Evolutionary conservation across 148 eudicot species (phyloP), one percentile per base, ranked within the genome.

Genomic region (Fagopyrum esculentum): DNA sequence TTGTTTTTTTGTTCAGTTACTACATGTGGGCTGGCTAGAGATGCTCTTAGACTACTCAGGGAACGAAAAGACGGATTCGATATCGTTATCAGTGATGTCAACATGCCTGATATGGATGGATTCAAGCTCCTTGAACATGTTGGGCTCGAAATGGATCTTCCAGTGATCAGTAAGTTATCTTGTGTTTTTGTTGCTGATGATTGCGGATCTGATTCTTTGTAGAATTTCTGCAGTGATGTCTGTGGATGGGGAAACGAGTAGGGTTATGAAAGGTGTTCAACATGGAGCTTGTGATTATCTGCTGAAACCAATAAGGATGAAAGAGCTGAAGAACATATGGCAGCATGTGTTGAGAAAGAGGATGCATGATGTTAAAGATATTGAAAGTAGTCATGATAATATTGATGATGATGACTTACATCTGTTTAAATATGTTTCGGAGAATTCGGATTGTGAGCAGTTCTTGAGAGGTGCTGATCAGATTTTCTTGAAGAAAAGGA

Each of bases 61-160:
- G 98, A 92, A 75, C 80, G 91, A 75, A 96, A 89, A 80, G 94
- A 88, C 68, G 97, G 97, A 30, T 92, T 85, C 72, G 98, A 96
- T 80, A 96, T 96, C 10, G 98, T 96, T 61, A 92, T 96, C 56
- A 96, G 99, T 77, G 99, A 96, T 82, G 99, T 96, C 70, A 96
- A 92, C 87, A 96, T 96, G 99, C 99, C 99, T 40, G 99, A 96
- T 69, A 96, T 96, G 99, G 98, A 96, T 83, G 99, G 99, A 54
- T 96, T 96, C 74, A 96, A 85, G 82, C 99, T 96, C 84, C 89
- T 96, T 6, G 99, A 96, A 82, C 97, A 90, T 68, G 99, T 96
- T 60, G 99, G 99, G 77, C 94, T 96, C 22, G 98, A 92, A 75
- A 90, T 96, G 97, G 99, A 96, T 86, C 94, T 96, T 75, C 99